Evolutionary conservation across 78 protist species (phyloP).

Genomic region (Pigoraptor vietnamica): DNA sequence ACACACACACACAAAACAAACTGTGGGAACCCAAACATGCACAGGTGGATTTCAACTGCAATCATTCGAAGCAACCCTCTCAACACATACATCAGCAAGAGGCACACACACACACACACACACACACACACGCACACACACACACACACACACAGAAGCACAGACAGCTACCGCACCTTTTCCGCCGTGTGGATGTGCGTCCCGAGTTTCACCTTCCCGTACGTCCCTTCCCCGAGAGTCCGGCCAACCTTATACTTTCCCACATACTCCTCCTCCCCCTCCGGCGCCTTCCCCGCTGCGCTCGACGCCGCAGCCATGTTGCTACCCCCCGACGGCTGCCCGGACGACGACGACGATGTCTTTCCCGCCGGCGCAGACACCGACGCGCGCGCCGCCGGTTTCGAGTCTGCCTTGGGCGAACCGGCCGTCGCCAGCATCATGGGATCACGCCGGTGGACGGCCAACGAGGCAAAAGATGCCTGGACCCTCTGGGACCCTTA

Average conservation of each 20-base stretch:
- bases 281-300: background rate
- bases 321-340: background rate
- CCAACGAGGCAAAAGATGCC: no score
- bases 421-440: background rate
- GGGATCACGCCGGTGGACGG: background rate
- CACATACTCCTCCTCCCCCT: background rate
- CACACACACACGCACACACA: background rate
- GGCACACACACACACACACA: background rate
- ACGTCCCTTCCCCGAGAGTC: constrained; percentile 68
- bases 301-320: background rate
- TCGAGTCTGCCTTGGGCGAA: background rate
- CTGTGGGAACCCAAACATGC: no score
- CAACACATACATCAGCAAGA: background rate
- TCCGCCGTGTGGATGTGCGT: constrained; percentile 32
- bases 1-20: background rate
- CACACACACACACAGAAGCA: background rate
- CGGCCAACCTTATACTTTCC: constrained; percentile 12
- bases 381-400: background rate
- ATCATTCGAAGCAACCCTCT: background rate
- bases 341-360: background rate
- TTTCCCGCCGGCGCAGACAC: background rate
- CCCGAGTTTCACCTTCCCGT: constrained; percentile 62
- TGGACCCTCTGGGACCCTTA: no score
- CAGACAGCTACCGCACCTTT: background rate
- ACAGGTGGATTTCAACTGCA: background rate